Percentiles rank a stretch among this genome's conserved stretches.
Conservation (phyloP, 106 monocot genomes). For the Allium fistulosum region DNA sequence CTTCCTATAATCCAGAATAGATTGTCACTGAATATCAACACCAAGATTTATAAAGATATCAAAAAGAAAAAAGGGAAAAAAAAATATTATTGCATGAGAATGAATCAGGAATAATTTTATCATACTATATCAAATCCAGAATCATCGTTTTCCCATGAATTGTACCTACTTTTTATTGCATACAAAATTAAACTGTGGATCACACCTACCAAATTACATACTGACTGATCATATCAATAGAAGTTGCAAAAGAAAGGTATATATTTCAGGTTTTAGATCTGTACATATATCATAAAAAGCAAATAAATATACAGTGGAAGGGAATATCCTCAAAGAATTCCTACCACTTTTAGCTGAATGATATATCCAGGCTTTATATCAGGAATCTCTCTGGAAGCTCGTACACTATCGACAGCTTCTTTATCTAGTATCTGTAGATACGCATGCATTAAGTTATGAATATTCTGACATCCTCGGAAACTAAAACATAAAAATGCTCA, state of each 20-base stretch:
- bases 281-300: not conserved
- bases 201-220: too few species aligned
- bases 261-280: not conserved
- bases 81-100: not conserved
- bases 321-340: not conserved
- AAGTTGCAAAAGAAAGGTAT: too few species aligned
- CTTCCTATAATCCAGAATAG: conserved; percentile 42
- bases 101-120: not conserved
- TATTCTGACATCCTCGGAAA: too few species aligned
- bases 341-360: conserved; percentile 82
- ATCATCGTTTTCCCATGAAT: not conserved
- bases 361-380: conserved; percentile 82
- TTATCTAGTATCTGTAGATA: conserved; percentile 78
- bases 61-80: too few species aligned
- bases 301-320: not conserved
- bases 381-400: conserved; percentile 51
- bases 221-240: too few species aligned
- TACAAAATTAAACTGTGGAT: too few species aligned
- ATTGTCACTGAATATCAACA: not conserved
- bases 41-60: too few species aligned
- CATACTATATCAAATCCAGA: not conserved
- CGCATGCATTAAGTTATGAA: too few species aligned
- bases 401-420: conserved; percentile 75
- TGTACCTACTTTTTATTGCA: too few species aligned
- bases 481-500: too few species aligned